Conservation (phyloP, 2,329 filamentous ascomycete genomes). For the Pseudonectria buxi region DNA sequence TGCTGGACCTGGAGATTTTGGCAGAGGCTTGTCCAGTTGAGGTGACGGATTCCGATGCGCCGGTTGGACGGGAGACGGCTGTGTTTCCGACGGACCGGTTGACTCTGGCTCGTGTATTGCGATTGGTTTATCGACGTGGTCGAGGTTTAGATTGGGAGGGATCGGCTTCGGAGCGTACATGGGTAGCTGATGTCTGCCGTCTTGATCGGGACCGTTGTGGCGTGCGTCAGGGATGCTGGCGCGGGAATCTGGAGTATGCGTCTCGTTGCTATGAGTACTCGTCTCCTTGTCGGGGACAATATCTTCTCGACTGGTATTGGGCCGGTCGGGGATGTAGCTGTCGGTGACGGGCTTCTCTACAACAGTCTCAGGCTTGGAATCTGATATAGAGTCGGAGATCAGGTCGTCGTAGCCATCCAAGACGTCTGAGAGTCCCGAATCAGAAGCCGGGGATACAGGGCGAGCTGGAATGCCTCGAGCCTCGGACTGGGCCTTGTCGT, state of each 20-base stretch:
- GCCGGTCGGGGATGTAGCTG: conserved; percentile 19
- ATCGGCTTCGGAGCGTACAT: conserved; percentile 43
- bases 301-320: conserved; percentile 18
- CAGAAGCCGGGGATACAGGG: conserved; percentile 35
- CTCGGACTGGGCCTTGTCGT: conserved; percentile 14
- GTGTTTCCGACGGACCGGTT: conserved; percentile 19
- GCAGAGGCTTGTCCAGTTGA: conserved; percentile 47
- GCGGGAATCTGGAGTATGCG: too few relatives aligned
- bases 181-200: conserved; percentile 19
- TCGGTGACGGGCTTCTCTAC: conserved; percentile 17
- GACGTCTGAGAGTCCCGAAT: conserved; percentile 36
- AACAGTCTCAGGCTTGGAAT: conserved; percentile 19
- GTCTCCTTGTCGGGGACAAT: conserved; percentile 5
- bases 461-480: conserved; percentile 33
- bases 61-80: conserved; percentile 13
- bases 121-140: conserved; percentile 31
- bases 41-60: conserved; percentile 23
- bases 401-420: conserved; percentile 39
- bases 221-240: too few relatives aligned
- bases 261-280: conserved; percentile 8
- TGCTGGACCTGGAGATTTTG: conserved; percentile 44
- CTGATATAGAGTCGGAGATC: conserved; percentile 29
- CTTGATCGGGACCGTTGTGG: too few relatives aligned
- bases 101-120: conserved; percentile 19
- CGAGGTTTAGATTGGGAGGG: conserved; percentile 47